Conservation (phyloP, 371 early-diverging fungal species). For the Dentiscutata heterogama region DNA sequence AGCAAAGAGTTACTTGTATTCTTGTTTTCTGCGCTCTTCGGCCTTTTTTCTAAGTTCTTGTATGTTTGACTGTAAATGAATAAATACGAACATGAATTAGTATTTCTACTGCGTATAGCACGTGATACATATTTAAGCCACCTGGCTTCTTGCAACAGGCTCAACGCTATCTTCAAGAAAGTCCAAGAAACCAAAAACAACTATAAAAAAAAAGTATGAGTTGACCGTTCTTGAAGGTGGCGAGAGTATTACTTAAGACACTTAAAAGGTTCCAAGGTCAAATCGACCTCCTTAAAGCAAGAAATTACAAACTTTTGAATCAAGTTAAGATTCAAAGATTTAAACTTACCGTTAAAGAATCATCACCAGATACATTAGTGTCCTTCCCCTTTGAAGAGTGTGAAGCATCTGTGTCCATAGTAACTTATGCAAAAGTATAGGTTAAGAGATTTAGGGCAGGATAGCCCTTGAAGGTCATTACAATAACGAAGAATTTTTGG, state of each 20-base stretch:
- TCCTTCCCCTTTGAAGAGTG: slow-evolving; percentile 30
- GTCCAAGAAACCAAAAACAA: neutral
- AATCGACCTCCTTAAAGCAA: neutral
- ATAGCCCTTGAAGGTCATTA: slow-evolving; percentile 5
- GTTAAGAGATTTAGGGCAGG: slow-evolving; percentile 3
- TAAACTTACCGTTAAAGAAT: slow-evolving; percentile 32
- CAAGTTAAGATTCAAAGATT: neutral
- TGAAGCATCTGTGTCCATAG: slow-evolving; percentile 40
- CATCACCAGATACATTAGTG: slow-evolving; percentile 6
- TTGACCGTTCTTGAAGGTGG: neutral
- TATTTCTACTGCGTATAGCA: neutral
- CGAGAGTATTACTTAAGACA: neutral
- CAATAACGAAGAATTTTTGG: neutral
- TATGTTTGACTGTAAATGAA: slow-evolving; percentile 6
- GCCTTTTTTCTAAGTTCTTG: slow-evolving; percentile 30
- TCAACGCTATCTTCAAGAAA: neutral
- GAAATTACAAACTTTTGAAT: neutral
- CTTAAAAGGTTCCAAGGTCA: neutral
- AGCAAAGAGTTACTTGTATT: slow-evolving; percentile 30
- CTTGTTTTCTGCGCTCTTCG: slow-evolving; percentile 9
- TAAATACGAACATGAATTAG: neutral
- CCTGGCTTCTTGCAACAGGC: neutral
- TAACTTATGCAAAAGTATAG: neutral
- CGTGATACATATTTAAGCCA: neutral
- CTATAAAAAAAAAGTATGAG: neutral